These are phyloP conservation scores for Apodospora peruviana DNA, from an alignment of 495 filamentous ascomycete species.

Conservation along the genomic window DNA sequence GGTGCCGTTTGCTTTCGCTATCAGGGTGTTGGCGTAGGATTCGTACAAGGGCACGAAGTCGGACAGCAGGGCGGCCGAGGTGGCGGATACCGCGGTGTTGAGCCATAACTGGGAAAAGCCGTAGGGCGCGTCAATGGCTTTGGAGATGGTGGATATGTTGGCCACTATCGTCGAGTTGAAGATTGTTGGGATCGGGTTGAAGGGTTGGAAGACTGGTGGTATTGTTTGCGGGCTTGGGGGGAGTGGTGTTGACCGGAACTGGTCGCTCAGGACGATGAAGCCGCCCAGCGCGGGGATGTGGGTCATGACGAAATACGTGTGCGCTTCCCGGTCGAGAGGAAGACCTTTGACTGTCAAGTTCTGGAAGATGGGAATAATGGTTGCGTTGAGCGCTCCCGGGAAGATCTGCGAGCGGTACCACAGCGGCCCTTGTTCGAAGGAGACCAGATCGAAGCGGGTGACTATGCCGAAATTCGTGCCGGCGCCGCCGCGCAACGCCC, in stretches of 20 bases:
- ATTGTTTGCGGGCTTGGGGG: background rate
- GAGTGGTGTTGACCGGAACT: slow-evolving; percentile 13
- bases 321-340: slow-evolving; percentile 10
- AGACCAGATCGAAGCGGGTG: slow-evolving; percentile 29
- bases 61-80: slow-evolving; percentile 9
- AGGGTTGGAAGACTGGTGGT: slow-evolving; percentile 12
- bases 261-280: slow-evolving; percentile 10
- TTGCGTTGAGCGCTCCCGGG: slow-evolving; percentile 13
- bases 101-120: slow-evolving; percentile 15
- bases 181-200: slow-evolving; percentile 5
- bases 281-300: slow-evolving; percentile 9
- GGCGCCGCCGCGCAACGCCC: slow-evolving; percentile 53
- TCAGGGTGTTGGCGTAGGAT: slow-evolving; percentile 5
- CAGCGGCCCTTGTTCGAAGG: slow-evolving; percentile 20
- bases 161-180: slow-evolving; percentile 2
- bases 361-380: slow-evolving; percentile 16
- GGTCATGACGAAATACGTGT: slow-evolving; percentile 18
- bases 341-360: slow-evolving; percentile 18
- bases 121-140: slow-evolving; percentile 6
- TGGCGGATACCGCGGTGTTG: slow-evolving; percentile 11
- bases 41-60: slow-evolving; percentile 16
- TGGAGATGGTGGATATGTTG: slow-evolving; percentile 10
- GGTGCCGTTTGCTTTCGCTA: slow-evolving; percentile 4
- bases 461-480: slow-evolving; percentile 55
- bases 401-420: slow-evolving; percentile 18